Base-by-base conservation (phyloP, 768 basidiomycete species). In the Nidularia sp. region DNA sequence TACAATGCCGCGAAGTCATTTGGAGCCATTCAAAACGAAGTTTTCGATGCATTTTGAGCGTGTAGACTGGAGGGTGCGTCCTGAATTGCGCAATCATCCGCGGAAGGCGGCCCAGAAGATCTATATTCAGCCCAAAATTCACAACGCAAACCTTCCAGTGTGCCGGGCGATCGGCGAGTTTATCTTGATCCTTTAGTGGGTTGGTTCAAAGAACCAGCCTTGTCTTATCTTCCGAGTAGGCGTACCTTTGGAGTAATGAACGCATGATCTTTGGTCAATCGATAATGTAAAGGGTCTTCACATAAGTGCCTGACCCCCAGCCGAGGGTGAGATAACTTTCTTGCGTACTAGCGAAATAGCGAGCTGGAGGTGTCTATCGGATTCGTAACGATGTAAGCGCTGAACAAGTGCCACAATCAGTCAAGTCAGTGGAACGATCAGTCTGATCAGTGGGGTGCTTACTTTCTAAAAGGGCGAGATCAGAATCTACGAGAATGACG, bases 31-130 rank as follows among this genome's bases (percentile, higher is more conserved):
- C 47, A 55, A 62, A 58, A 63, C 62, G 63, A 62, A 62, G 54
- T 59, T 57, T 62, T 62, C 59, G 64, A 65, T 60, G 60, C 62
- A 59, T 52, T 60, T 66, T 64, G 64, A 69, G 66, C 60, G 65
- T 65, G 64, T 18, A n/a, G n/a, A 15, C 66, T 62, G 61, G 61
- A 56, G 57, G 54, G 56, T 57, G 57, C 57, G 61, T 65, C 64
- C 62, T 63, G 61, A 63, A 62, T 65, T 70, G 67, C 60, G 60
- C 72, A 75, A 72, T 73, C 70, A 66, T 72, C 75, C 75, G 74
- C 70, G 73, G 70, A 68, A 72, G 71, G 65, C 74, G 75, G 75
- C 62, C 53, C 56, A 57, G 52, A 60, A 57, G 62, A 60, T 61
- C 71, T 69, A 70, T 66, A 69, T 68, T 68, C 60, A 64, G 69